Evolutionary conservation across 306 rosid genomes (phyloP), one percentile per base, ranked within the genome.

Genomic region (Corylus americana): DNA sequence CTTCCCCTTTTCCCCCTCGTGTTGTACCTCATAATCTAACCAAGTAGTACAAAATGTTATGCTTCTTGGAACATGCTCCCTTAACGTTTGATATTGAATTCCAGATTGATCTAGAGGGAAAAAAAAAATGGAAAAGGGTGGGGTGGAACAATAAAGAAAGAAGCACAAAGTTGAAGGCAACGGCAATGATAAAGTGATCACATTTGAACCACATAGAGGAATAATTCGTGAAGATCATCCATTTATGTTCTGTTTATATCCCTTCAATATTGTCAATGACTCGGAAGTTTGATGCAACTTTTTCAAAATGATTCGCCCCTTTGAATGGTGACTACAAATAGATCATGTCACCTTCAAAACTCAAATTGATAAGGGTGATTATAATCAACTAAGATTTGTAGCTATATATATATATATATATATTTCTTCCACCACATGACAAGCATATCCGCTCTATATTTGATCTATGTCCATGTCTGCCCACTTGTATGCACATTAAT

Each of bases 281-380:
- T 68, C 3, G 51, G 72, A 68, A 68, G 53, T 17, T 42, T 68
- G 72, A 42, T 42, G 22, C n/a, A 18, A 68, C 72, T 67, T 67
- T 8, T 67, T 67, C 51, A 67, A 68, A 67, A 16, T 29, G 72
- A 68, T 17, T 68, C 51, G 27, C 50, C 51, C 42, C 72, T 68
- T 68, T 17, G 18, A 68, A 68, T 68, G 50, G 25, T 17, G 29
- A 68, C 51, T 42, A 42, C 25, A 22, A 68, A 42, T 11, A 59
- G 66, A 9, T n/a, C 14, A 59, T 63, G 71, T 39, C 71, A 9
- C 25, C 27, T 67, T 17, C 49, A 39, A 39, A 67, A 17, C 14
- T 66, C 71, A 17, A 59, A 66, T 66, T 25, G 16, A 42, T 66
- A 12, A 17, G 13, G 27, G 2, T 45, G 17, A 18, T 27, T 27